Evolutionary conservation across 2,329 filamentous ascomycete genomes (phyloP).

Genomic region (Zymoseptoria pseudotritici): DNA sequence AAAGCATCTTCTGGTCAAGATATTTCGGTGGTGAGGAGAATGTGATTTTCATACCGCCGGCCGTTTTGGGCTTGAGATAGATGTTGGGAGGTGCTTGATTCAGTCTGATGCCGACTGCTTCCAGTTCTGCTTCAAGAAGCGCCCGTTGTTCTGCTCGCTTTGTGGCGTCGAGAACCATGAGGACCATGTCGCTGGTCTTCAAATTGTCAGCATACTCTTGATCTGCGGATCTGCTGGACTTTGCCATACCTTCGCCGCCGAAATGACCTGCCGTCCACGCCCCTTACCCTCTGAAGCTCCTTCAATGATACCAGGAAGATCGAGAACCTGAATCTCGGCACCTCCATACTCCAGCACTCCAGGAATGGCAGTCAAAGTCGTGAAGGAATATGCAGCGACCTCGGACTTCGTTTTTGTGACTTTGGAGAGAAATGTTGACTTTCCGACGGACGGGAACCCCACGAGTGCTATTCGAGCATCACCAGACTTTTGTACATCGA

Average conservation of each 20-base stretch:
- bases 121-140: conserved; percentile 81
- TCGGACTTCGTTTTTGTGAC: conserved; percentile 97
- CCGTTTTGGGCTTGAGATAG: conserved; percentile 91
- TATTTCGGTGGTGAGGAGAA: conserved; percentile 84
- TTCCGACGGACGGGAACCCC: conserved; percentile 97
- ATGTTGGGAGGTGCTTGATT: conserved; percentile 96
- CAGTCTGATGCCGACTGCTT: conserved; percentile 87
- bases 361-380: conserved; percentile 92
- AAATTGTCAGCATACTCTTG: conserved; percentile 3
- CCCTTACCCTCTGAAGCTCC: conserved; percentile 94
- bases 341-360: conserved; percentile 96
- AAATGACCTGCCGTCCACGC: conserved; percentile 90
- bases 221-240: not conserved
- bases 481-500: conserved; percentile 85
- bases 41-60: conserved; percentile 97
- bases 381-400: conserved; percentile 94
- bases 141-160: conserved; percentile 91
- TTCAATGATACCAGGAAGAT: conserved; percentile 97
- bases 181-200: conserved; percentile 83
- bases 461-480: conserved; percentile 95
- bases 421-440: conserved; percentile 97
- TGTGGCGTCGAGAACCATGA: conserved; percentile 95
- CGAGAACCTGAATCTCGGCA: conserved; percentile 94
- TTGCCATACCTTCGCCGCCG: conserved; percentile 66
- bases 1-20: conserved; percentile 95